Evolutionary conservation across 2,329 filamentous ascomycete species (phyloP).

Genomic region (Aspergillus pseudotamarii): DNA sequence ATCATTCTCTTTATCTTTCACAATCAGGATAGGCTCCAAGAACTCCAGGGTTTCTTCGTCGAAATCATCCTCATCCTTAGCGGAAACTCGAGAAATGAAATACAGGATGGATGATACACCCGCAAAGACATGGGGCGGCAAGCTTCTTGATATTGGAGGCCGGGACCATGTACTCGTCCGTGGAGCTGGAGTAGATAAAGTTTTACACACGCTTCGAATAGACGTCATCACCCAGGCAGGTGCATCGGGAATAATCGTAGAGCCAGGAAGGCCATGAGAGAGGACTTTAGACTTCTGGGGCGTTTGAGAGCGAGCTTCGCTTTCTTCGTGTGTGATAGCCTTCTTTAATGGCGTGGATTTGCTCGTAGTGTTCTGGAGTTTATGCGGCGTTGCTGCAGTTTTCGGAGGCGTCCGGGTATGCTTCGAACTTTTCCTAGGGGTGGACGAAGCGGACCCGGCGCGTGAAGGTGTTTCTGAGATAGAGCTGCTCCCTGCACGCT

Average conservation of each 20-base stretch:
- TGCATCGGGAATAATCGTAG: slow-evolving; percentile 42
- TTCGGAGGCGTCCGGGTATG: slow-evolving; percentile 32
- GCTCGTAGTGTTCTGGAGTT: slow-evolving; percentile 44
- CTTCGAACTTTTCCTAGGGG: slow-evolving; percentile 36
- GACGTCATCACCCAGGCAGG: slow-evolving; percentile 71
- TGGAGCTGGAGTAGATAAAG: slow-evolving; percentile 57
- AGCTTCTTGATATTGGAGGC: slow-evolving; percentile 45
- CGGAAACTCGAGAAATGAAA: slow-evolving; percentile 41
- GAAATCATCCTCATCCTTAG: slow-evolving; percentile 54
- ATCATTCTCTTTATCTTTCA: slow-evolving; percentile 51
- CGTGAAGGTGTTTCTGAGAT: slow-evolving; percentile 35
- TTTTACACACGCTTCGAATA: slow-evolving; percentile 66
- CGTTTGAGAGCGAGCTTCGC: slow-evolving; percentile 25
- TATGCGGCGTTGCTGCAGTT: slow-evolving; percentile 30
- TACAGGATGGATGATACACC: slow-evolving; percentile 67
- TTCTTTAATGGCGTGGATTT: slow-evolving; percentile 43
- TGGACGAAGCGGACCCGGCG: slow-evolving; percentile 38
- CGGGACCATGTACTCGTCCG: slow-evolving; percentile 40
- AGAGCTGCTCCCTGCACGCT: slow-evolving; percentile 37
- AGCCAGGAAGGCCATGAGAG: slow-evolving; percentile 23
- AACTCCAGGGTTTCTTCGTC: slow-evolving; percentile 39
- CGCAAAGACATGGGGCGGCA: slow-evolving; percentile 73
- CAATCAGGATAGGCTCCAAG: slow-evolving; percentile 40
- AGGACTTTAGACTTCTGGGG: slow-evolving; percentile 22
- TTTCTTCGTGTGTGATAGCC: slow-evolving; percentile 33